Evolutionary conservation across 2,329 filamentous ascomycete genomes (phyloP).

Genomic region (Dryadomyces quercivorus): DNA sequence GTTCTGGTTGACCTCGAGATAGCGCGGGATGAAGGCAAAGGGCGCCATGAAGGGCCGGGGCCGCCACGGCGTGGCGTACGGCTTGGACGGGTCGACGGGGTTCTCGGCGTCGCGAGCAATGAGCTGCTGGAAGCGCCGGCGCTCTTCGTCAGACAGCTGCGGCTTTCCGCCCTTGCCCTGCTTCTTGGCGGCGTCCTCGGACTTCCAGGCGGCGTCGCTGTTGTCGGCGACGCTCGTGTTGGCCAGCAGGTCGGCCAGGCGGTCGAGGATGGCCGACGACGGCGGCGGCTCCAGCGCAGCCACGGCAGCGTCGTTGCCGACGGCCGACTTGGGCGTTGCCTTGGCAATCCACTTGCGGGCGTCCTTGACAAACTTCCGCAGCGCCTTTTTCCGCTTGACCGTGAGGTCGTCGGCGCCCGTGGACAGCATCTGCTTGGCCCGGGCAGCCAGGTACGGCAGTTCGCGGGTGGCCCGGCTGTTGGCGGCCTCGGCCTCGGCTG

Average conservation of each 20-base stretch:
- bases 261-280: constrained; percentile 34
- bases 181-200: neutral
- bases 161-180: neutral
- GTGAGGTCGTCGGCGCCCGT: constrained; percentile 30
- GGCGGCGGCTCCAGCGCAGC: constrained; percentile 17
- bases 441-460: constrained; percentile 28
- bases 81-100: constrained; percentile 62
- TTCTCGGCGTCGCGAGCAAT: constrained; percentile 59
- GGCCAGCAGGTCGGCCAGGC: constrained; percentile 39
- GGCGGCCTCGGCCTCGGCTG: neutral
- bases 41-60: constrained; percentile 78
- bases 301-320: neutral
- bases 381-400: constrained; percentile 61
- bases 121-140: constrained; percentile 39
- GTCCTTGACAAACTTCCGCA: constrained; percentile 59
- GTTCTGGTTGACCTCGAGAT: constrained; percentile 95
- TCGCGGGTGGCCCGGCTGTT: constrained; percentile 11
- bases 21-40: constrained; percentile 89
- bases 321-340: constrained; percentile 19
- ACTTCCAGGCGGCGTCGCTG: neutral
- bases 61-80: constrained; percentile 84
- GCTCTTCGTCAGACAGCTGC: constrained; percentile 36
- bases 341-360: constrained; percentile 51
- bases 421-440: constrained; percentile 21
- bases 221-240: neutral